phyloP scores from a whole-genome alignment of 2,329 filamentous ascomycete genomes.

The Penicillium sumatraense region DNA sequence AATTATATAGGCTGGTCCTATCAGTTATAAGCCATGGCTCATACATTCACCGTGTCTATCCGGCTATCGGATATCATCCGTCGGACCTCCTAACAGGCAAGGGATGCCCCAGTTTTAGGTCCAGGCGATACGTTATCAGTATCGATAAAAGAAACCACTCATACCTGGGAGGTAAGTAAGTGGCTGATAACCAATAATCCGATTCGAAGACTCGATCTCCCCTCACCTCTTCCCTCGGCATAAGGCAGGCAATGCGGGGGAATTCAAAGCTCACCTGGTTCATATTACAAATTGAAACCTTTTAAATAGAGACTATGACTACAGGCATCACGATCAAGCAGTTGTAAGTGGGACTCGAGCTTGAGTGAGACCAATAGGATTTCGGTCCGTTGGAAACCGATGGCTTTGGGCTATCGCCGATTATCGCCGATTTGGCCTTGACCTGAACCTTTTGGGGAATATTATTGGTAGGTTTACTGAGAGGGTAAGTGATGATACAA shows the following conservation, averaged over 20 bases:
- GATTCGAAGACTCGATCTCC: not conserved
- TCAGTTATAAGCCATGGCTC: not conserved
- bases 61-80: conserved; percentile 13
- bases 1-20: too few species aligned
- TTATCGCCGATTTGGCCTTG: not conserved
- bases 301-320: conserved; percentile 10
- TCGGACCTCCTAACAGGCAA: not conserved
- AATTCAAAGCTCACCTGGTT: not conserved
- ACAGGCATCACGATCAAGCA: conserved; percentile 45
- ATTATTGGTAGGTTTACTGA: not conserved
- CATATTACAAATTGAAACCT: not conserved
- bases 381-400: not conserved
- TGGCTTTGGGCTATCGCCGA: not conserved
- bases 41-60: conserved; percentile 16
- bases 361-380: not conserved
- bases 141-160: not conserved
- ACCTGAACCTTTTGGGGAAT: not conserved
- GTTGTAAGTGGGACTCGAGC: conserved; percentile 1
- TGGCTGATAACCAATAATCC: conserved; percentile 1
- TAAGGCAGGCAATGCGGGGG: conserved; percentile 4
- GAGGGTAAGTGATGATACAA: not conserved
- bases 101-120: not conserved
- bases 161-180: not conserved
- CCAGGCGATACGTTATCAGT: conserved; percentile 11
- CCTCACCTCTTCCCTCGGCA: not conserved